Evolutionary conservation across 1,284 basidiomycete species (phyloP), one percentile per base, ranked within the genome.

Genomic region (Sphagnurus paluster): DNA sequence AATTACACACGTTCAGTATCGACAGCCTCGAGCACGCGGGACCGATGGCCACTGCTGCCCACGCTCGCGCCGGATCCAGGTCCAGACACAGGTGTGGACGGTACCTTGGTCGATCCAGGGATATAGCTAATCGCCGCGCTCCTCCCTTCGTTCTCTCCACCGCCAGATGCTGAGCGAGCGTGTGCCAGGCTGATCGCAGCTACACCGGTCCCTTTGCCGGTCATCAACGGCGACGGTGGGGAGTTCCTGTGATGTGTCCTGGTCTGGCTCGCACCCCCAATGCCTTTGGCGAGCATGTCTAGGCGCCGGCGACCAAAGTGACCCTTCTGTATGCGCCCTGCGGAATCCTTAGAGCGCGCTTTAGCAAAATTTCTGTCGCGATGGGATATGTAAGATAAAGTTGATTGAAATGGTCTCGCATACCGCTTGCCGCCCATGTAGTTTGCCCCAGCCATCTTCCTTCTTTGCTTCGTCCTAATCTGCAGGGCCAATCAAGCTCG

Each of bases 341-440:
- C 63, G 9, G 69, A 60, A 53, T 84, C 80, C 54, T 71, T 80
- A 8, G 66, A 66, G 32, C 76, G 71, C 1, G 77, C 71, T 56
- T 72, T 79, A n/a, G 74, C 76, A 1, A 70, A 66, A 56, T 79
- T 82, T 53, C 82, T 84, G 54, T 13, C n/a, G 4, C n/a, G 26
- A 23, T 9, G 30, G 13, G 13, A 2, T 19, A 13, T 9, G 30
- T 5, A 37, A 11, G 32, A 11, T 25, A 10, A 17, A 11, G 23
- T 19, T 13, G 17, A 20, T 4, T 6, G 34, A 34, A 11, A n/a
- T 32, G 29, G 29, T 14, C 2, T 13, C 14, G 54, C 60, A 34
- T 46, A 77, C 80, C 76, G 70, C 60, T 72, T 78, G 26, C 80
- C 80, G 14, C 80, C 80, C 74, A 80, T 82, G 55, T 81, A 82